Evolutionary conservation across 352 stramenopile species (phyloP).

Genomic region (Albugo candida): DNA sequence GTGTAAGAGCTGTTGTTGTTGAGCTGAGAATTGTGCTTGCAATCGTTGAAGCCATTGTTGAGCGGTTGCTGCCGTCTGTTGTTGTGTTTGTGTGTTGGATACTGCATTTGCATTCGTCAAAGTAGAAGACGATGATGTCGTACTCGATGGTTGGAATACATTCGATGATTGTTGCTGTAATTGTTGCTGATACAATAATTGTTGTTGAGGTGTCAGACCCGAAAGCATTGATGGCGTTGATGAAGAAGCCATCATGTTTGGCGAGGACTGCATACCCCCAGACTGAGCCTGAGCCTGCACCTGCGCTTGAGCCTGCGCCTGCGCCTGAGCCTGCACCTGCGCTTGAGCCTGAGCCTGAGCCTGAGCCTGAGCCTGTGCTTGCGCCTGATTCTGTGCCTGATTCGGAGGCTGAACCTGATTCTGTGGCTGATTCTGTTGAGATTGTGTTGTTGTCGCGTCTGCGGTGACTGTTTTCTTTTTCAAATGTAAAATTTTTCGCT

Average conservation of each 20-base stretch:
- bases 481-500: slow-evolving; percentile 62
- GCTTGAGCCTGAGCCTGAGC: slow-evolving; percentile 9
- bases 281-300: slow-evolving; percentile 7
- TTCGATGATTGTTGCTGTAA: slow-evolving; percentile 12
- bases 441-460: not conserved
- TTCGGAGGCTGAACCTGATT: not conserved
- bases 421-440: not conserved
- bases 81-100: not conserved
- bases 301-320: slow-evolving; percentile 8
- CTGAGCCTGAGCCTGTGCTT: not conserved
- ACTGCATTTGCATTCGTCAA: slow-evolving; percentile 7
- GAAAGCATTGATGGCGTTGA: slow-evolving; percentile 10
- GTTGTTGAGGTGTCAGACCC: slow-evolving; percentile 6
- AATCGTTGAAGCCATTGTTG: slow-evolving; percentile 70
- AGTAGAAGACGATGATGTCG: slow-evolving; percentile 2
- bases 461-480: slow-evolving; percentile 34
- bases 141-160: slow-evolving; percentile 6
- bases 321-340: slow-evolving; percentile 9
- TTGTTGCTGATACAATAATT: slow-evolving; percentile 13
- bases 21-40: slow-evolving; percentile 61
- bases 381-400: not conserved
- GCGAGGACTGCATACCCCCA: not conserved
- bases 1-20: slow-evolving; percentile 47
- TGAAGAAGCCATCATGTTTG: not conserved
- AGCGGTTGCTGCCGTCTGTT: slow-evolving; percentile 1